These are phyloP conservation scores for Ananas comosus DNA, from an alignment of 176 grass and related monocot species.

Conservation along the genomic window DNA sequence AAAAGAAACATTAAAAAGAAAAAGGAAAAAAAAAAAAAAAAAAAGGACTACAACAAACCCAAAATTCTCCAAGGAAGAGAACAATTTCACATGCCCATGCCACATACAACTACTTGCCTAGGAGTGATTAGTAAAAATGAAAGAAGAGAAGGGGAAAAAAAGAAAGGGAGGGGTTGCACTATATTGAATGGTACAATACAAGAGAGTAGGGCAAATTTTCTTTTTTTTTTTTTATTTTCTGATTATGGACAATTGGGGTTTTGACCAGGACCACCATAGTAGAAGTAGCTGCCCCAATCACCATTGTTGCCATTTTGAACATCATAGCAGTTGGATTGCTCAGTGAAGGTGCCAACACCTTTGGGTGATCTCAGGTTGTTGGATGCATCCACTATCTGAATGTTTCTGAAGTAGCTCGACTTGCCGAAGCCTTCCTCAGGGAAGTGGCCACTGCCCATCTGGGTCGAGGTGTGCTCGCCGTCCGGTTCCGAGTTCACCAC, in stretches of 20 bases:
- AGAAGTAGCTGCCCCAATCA: slow-evolving; percentile 79
- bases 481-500: slow-evolving; percentile 71
- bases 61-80: slow-evolving; percentile 48
- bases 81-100: slow-evolving; percentile 47
- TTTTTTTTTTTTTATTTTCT: slow-evolving; percentile 1
- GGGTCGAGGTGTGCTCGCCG: slow-evolving; percentile 68
- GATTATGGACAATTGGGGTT: slow-evolving; percentile 70
- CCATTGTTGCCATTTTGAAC: slow-evolving; percentile 86
- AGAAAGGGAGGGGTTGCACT: slow-evolving; percentile 15
- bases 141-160: background rate
- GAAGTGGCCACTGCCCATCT: slow-evolving; percentile 79
- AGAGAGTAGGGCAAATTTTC: slow-evolving; percentile 16
- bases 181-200: slow-evolving; percentile 44
- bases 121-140: slow-evolving; percentile 10
- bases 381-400: slow-evolving; percentile 64
- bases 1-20: too few relatives aligned
- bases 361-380: slow-evolving; percentile 67
- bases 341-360: slow-evolving; percentile 63
- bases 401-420: slow-evolving; percentile 81
- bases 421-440: slow-evolving; percentile 83
- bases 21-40: background rate
- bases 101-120: background rate
- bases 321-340: slow-evolving; percentile 83
- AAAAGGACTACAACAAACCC: slow-evolving; percentile 14
- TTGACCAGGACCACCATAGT: slow-evolving; percentile 75